Evolutionary conservation across 345 rosid genomes (phyloP).

Genomic region (Firmiana major): DNA sequence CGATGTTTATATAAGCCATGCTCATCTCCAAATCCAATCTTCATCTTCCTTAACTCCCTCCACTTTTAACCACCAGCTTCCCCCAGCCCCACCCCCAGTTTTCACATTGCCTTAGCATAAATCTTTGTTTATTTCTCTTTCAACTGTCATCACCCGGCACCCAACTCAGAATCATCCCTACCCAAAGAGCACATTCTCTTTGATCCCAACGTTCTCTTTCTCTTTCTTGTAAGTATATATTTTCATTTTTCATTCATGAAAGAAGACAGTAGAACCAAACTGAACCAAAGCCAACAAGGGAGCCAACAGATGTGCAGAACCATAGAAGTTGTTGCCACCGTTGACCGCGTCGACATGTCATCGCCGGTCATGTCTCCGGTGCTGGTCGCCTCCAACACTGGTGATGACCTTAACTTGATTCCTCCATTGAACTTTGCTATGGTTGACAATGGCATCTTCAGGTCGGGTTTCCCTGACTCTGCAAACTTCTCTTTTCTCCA

Average conservation of each 20-base stretch:
- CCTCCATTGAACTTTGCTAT: conserved; percentile 93
- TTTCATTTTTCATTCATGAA: conserved; percentile 8
- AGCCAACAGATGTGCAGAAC: conserved; percentile 34
- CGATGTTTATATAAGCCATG: conserved; percentile 7
- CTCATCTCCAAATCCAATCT: background rate
- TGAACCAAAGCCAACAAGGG: background rate
- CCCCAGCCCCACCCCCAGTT: background rate
- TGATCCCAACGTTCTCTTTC: background rate
- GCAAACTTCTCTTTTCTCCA: conserved; percentile 85
- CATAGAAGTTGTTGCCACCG: conserved; percentile 44
- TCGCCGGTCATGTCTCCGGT: conserved; percentile 16
- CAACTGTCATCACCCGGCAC: background rate
- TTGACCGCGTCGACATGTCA: conserved; percentile 37
- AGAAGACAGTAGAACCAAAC: conserved; percentile 14
- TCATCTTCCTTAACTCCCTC: background rate
- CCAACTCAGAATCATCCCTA: background rate
- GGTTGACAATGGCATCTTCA: conserved; percentile 92
- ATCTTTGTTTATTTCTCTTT: background rate
- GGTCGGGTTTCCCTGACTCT: conserved; percentile 93
- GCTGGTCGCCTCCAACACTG: conserved; percentile 22
- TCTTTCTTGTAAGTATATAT: background rate
- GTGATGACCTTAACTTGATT: conserved; percentile 40
- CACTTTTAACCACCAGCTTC: conserved; percentile 2
- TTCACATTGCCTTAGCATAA: background rate
- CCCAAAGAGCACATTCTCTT: conserved; percentile 18